phyloP scores from a whole-genome alignment of 2,329 filamentous ascomycete species.

The Monilinia fructigena region DNA sequence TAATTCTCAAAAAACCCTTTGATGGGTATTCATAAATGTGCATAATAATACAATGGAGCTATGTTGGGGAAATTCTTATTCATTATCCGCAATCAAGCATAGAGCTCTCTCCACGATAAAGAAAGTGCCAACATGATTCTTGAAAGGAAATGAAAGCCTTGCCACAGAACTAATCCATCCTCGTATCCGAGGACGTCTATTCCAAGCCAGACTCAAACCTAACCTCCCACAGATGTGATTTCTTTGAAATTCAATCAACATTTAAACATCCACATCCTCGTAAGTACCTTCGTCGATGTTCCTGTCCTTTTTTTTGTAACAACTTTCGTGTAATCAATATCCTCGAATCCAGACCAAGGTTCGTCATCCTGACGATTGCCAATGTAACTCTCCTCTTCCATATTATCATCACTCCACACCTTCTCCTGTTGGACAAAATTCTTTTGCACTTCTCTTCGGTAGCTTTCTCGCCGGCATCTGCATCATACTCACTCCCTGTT shows the following conservation, averaged over 20 bases:
- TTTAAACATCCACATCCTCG: neutral
- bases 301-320: neutral
- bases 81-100: too few species aligned
- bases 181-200: neutral
- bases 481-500: neutral
- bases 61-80: neutral
- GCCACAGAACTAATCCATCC: neutral
- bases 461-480: conserved; percentile 5
- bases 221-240: neutral
- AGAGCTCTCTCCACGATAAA: accelerated
- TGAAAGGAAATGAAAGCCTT: neutral
- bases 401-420: neutral
- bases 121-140: neutral
- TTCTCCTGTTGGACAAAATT: neutral
- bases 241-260: neutral
- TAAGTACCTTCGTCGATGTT: neutral
- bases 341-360: neutral
- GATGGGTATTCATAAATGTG: neutral
- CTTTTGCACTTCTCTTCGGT: neutral
- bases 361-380: neutral
- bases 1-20: neutral
- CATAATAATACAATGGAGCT: neutral
- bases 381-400: neutral
- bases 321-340: neutral
- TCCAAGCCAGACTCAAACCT: neutral